phyloP scores from a whole-genome alignment of 2,329 filamentous ascomycete species.

The Penicillium sclerotigenum region DNA sequence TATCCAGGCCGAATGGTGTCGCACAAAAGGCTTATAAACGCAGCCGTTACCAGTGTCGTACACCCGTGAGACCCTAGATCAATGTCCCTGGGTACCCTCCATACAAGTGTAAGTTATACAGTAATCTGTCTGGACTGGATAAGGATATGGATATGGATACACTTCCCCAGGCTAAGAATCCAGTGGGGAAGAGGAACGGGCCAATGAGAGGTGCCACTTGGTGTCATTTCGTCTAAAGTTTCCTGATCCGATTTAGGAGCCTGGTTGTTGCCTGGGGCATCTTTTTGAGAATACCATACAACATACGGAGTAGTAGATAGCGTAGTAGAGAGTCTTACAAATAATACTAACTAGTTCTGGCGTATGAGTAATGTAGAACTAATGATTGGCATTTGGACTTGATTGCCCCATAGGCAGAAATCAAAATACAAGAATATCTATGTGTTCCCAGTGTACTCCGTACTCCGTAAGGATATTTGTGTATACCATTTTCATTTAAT shows the following conservation, averaged over 20 bases:
- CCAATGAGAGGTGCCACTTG: background rate
- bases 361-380: background rate
- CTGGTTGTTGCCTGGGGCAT: background rate
- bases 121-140: background rate
- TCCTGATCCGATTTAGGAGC: background rate
- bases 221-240: background rate
- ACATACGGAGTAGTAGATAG: too few relatives aligned
- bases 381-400: background rate
- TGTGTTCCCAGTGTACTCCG: background rate
- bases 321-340: background rate
- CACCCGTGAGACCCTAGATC: background rate
- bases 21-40: constrained; percentile 3
- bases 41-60: constrained; percentile 2
- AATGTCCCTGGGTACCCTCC: background rate
- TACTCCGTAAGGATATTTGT: background rate
- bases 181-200: background rate
- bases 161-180: too few relatives aligned
- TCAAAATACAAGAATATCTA: background rate
- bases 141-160: background rate
- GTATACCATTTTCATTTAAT: background rate
- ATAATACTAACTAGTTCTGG: background rate
- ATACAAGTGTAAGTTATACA: background rate
- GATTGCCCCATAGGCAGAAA: background rate
- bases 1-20: background rate
- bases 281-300: background rate